Base-by-base conservation (phyloP, 2,329 filamentous ascomycete species). In the Pleoardoris graminearum region DNA sequence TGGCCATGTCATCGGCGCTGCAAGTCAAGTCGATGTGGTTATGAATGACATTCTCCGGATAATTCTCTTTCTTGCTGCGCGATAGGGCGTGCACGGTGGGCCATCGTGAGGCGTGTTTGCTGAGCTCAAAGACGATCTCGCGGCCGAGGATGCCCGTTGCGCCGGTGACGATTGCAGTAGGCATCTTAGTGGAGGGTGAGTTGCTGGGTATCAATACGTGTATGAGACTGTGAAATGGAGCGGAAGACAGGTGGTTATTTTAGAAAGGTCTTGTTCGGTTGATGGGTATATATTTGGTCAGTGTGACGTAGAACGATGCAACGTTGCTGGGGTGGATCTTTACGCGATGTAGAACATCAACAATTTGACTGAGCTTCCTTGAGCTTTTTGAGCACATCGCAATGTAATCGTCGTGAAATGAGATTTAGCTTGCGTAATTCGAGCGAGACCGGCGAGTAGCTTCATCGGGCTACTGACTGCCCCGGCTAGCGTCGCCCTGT, bases 81-180 rank as follows among this genome's bases (percentile, higher is more conserved):
- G 76, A 78, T 2, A 78, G 61, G 10, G 75, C 68, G 55, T 77
- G 69, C 25, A 78, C 63, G 4, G 64, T 76, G 4, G 62, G 52
- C 63, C 74, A 77, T 60, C 67, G 59, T 38, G 69, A 49, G 10
- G 63, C 51, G 37, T 76, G 61, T 49, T 68, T 65, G 36, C 64
- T 63, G 6, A 78, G 68, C 46, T 75, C 72, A 17, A 55, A 60
- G 30, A 77, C 69, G 33, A 77, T 76, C 35, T 73, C 73, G 21
- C 69, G 68, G 30, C 76, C 75, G 8, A 71, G 66, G 33, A 77
- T 76, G 50, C 74, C 73, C 21, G 68, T 70, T 14, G 68, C 69
- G 21, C 67, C 66, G 10, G 65, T 65, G 32, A 70, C 66, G 33
- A 72, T 66, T 37, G 67, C 68, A 43, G 62, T 61, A 48, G 68